Evolutionary conservation across 768 basidiomycete genomes (phyloP), one percentile per base, ranked within the genome.

Genomic region (Cyclocybe cylindracea): DNA sequence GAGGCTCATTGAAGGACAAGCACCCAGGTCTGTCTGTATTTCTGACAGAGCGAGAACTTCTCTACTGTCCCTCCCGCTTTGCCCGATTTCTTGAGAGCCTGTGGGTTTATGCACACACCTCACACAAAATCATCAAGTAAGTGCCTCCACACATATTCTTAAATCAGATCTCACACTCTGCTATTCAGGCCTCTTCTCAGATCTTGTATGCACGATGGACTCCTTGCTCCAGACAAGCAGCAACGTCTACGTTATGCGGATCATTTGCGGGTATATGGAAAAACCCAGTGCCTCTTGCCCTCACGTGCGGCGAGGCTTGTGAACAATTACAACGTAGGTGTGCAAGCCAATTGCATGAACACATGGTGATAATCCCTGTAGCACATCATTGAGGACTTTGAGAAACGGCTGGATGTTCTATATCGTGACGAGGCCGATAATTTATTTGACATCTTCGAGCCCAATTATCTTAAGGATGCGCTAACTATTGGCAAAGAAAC

Each of bases 1-100:
- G 13, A 24, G 7, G 32, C 33, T 36, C 44, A 29, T 52, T 33
- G n/a, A 10, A 39, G 13, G 24, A 39, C 5, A n/a, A n/a, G n/a
- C n/a, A n/a, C n/a, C n/a, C 37, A 57, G 55, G 51, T 45, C 29
- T 57, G 6, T 57, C 54, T 4, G 49, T 46, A 5, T 51, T 52
- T 33, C 36, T 51, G 16, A 51, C 54, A 13, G 53, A 54, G 44
- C 10, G 16, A n/a, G 46, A 58, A 39, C 32, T 58, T 2, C 51
- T 58, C 39, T 41, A 58, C 42, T 55, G 46, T 41, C 57, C 46
- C 16, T 58, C 54, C 9, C 42, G 38, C 10, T 50, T 51, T 32
- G 54, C 54, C 1, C 6, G 57, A 16, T 52, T 58, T 11, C 55
- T 50, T 46, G 50, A 55, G n/a, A 54, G 50, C 14, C 49, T 58